Evolutionary conservation across 495 filamentous ascomycete genomes (phyloP).

Genomic region (Penicillium tannophilum): DNA sequence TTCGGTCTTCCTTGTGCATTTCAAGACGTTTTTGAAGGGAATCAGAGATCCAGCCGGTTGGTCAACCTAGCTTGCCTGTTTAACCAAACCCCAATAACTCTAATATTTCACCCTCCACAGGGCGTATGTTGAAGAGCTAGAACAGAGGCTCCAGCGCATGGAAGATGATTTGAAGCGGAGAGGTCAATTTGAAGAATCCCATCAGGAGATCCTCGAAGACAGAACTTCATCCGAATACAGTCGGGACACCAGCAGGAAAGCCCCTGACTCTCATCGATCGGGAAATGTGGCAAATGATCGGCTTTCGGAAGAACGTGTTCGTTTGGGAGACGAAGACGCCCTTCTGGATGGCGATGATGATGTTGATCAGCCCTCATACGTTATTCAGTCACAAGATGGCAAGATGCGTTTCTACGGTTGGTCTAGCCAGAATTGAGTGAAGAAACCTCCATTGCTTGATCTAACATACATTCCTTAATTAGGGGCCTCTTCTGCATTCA

Average conservation of each 20-base stretch:
- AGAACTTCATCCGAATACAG: not conserved
- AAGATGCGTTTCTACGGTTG: constrained; percentile 25
- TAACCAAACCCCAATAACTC: not conserved
- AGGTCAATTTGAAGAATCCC: not conserved
- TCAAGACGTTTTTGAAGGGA: constrained; percentile 8
- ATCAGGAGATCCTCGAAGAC: not conserved
- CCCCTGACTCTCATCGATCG: not conserved
- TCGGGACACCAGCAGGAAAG: not conserved
- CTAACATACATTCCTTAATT: constrained; percentile 1
- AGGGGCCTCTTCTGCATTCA: constrained; percentile 20
- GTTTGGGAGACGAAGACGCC: not conserved
- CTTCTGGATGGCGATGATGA: not conserved
- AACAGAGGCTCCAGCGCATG: constrained; percentile 6
- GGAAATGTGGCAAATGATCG: not conserved
- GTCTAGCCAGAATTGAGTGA: not conserved
- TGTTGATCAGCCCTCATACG: not conserved
- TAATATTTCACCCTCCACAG: not conserved
- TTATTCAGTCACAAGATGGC: not conserved
- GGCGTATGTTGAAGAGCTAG: constrained; percentile 12
- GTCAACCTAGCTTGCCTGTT: not conserved
- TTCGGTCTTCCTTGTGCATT: constrained; percentile 14
- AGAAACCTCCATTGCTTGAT: not conserved
- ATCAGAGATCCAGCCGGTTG: constrained; percentile 4
- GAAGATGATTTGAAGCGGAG: constrained; percentile 12
- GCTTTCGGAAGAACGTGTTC: not conserved